Evolutionary conservation across 305 asterid species (phyloP), one percentile per base, ranked within the genome.

Genomic region (Ilex paraguariensis): DNA sequence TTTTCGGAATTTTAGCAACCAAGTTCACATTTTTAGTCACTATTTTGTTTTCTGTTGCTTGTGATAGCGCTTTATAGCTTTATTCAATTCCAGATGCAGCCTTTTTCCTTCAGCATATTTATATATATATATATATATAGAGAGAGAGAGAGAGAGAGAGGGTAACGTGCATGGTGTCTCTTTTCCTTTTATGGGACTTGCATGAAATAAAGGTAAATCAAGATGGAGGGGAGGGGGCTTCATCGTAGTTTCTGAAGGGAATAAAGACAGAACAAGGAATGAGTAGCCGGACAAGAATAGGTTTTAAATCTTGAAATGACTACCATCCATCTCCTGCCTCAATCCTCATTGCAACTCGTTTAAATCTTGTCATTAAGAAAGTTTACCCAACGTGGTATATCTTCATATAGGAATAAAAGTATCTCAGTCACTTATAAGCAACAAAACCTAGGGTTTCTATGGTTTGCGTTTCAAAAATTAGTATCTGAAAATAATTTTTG

Each of bases 61-160:
- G 55, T 12, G 28, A 62, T 56, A 53, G 58, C 46, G 57, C 65
- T 66, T 59, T 57, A 58, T 31, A 56, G 54, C 73, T 63, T 67
- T 75, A 75, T 77, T 82, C 77, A 63, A 79, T 74, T 77, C 75
- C 57, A 67, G 75, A 79, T 72, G 69, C 80, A 52, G 65, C 53
- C 73, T 76, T 76, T 71, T 59, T 54, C 68, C 40, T 21, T 21
- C 28, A 21, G 28, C 28, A 21, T 21, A 21, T 21, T 1, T 21
- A 21, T 21, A 21, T 21, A 21, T 21, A 21, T 21, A 21, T 21
- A 21, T 21, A 21, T 21, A 21, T 21, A 21, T 21, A 21, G 70
- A 54, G 68, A 40, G 63, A 69, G 59, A 64, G 57, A 28, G 60
- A 46, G 6, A 16, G 52, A 40, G 58, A 21, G 58, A 15, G 33